A percentile compares a stretch with the other conserved stretches of the same genome.
These are phyloP conservation scores for Lactarius indigo DNA, from an alignment of 768 basidiomycete species.

Conservation along the genomic window DNA sequence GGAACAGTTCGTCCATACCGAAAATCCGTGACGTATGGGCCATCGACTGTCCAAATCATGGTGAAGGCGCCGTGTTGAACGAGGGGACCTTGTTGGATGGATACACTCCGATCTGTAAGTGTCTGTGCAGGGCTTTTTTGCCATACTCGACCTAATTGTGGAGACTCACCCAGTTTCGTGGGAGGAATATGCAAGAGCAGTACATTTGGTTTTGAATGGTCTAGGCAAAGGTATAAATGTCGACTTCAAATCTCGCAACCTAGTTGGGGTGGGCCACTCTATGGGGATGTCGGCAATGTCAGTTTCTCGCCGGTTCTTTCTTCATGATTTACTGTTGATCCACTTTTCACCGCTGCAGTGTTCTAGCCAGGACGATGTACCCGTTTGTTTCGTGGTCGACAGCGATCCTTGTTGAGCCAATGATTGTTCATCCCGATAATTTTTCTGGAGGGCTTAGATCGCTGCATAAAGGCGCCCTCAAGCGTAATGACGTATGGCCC, in stretches of 20 bases:
- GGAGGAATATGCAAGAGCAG: conserved; percentile 49
- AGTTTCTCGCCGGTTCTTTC: conserved; percentile 23
- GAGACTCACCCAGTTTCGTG: conserved; percentile 40
- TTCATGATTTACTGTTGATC: neutral
- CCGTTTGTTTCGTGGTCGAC: conserved; percentile 39
- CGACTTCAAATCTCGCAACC: conserved; percentile 45
- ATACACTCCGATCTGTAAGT: conserved; percentile 42
- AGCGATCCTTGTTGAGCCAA: conserved; percentile 45
- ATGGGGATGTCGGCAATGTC: conserved; percentile 50
- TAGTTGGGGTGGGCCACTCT: conserved; percentile 54
- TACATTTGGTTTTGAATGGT: conserved; percentile 48
- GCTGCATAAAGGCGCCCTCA: conserved; percentile 35
- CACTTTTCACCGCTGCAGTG: conserved; percentile 28
- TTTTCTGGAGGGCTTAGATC: neutral
- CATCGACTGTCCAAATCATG: conserved; percentile 54
- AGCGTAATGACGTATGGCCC: conserved; percentile 50
- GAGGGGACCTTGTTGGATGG: conserved; percentile 40
- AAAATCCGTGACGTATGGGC: conserved; percentile 49
- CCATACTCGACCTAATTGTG: neutral
- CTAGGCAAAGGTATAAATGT: conserved; percentile 46
- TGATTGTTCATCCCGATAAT: conserved; percentile 34
- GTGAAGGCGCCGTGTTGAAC: conserved; percentile 49
- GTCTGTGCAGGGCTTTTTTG: neutral
- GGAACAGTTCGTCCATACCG: conserved; percentile 19
- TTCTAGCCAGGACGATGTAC: conserved; percentile 41